phyloP scores from a whole-genome alignment of 2,329 filamentous ascomycete species.

The Falciphora oryzae region DNA sequence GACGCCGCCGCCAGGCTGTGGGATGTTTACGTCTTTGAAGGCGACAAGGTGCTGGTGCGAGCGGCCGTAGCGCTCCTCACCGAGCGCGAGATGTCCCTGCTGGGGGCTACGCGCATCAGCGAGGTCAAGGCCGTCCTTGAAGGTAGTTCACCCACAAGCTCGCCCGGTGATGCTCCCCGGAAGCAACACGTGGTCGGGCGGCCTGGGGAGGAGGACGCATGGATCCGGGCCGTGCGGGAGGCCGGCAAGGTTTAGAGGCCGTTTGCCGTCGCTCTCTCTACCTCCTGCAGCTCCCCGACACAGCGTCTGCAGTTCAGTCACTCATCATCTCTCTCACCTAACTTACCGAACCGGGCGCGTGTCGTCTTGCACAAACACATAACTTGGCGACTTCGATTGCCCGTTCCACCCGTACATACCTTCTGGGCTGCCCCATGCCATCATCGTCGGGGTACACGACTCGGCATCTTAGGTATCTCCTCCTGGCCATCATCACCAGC shows the following conservation, averaged over 20 bases:
- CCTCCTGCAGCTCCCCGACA: background rate
- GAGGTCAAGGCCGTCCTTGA: slow-evolving; percentile 38
- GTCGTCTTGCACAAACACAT: background rate
- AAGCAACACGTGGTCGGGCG: slow-evolving; percentile 32
- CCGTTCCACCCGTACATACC: background rate
- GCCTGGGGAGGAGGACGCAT: slow-evolving; percentile 42
- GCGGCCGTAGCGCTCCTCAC: slow-evolving; percentile 64
- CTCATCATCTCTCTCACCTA: background rate
- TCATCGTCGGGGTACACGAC: background rate
- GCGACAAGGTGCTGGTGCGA: slow-evolving; percentile 64
- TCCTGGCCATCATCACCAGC: background rate
- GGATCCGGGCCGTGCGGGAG: slow-evolving; percentile 34
- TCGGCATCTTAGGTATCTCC: background rate
- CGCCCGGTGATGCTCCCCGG: slow-evolving; percentile 8
- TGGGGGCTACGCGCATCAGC: slow-evolving; percentile 37
- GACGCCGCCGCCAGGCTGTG: slow-evolving; percentile 69
- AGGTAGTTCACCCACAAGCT: slow-evolving; percentile 13
- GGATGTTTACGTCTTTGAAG: slow-evolving; percentile 81
- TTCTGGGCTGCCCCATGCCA: background rate
- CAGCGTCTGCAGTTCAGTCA: background rate
- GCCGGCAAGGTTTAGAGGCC: slow-evolving; percentile 30
- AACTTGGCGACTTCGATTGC: background rate
- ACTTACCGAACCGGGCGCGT: background rate
- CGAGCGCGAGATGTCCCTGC: slow-evolving; percentile 44
- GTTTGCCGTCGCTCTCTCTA: background rate